These are phyloP conservation scores for Melastoma candidum DNA, from an alignment of 441 rosid species.

Conservation along the genomic window DNA sequence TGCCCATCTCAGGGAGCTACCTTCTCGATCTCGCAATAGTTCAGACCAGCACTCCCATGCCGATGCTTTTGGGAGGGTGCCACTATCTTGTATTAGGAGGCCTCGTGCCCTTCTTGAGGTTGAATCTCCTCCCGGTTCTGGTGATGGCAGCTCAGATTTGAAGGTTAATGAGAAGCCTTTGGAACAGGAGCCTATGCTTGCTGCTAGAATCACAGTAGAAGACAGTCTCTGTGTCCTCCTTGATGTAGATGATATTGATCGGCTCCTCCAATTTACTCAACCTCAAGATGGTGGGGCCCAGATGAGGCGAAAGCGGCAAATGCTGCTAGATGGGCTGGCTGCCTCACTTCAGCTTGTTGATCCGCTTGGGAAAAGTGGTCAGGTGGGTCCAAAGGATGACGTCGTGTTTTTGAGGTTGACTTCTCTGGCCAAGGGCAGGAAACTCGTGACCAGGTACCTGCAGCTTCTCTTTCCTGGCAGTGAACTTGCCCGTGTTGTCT, in stretches of 20 bases:
- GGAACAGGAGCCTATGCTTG: slow-evolving; percentile 33
- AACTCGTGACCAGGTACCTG: slow-evolving; percentile 32
- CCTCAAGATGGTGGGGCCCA: slow-evolving; percentile 83
- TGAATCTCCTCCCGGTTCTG: slow-evolving; percentile 43
- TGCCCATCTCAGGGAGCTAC: slow-evolving; percentile 65
- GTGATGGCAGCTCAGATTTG: slow-evolving; percentile 49
- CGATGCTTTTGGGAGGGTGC: slow-evolving; percentile 15
- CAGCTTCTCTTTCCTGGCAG: slow-evolving; percentile 79
- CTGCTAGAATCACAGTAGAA: slow-evolving; percentile 16
- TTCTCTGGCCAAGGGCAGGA: slow-evolving; percentile 76
- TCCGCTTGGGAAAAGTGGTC: slow-evolving; percentile 70
- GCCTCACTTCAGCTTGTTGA: slow-evolving; percentile 85
- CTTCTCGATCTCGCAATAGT: slow-evolving; percentile 71
- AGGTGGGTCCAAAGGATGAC: slow-evolving; percentile 61
- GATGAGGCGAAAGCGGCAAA: slow-evolving; percentile 64
- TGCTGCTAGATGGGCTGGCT: slow-evolving; percentile 73
- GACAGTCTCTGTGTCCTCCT: slow-evolving; percentile 17
- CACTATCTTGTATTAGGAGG: slow-evolving; percentile 15
- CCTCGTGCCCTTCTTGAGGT: slow-evolving; percentile 44
- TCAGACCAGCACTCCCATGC: slow-evolving; percentile 51
- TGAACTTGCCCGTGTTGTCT: slow-evolving; percentile 69
- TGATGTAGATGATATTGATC: slow-evolving; percentile 37
- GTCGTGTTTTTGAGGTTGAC: slow-evolving; percentile 69
- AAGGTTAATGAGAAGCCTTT: slow-evolving; percentile 57
- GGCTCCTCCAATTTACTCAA: slow-evolving; percentile 55